Percentiles rank a stretch among this genome's conserved stretches.
Evolutionary conservation across 75 land plant species (phyloP).

Genomic region (Cunninghamia lanceolata): DNA sequence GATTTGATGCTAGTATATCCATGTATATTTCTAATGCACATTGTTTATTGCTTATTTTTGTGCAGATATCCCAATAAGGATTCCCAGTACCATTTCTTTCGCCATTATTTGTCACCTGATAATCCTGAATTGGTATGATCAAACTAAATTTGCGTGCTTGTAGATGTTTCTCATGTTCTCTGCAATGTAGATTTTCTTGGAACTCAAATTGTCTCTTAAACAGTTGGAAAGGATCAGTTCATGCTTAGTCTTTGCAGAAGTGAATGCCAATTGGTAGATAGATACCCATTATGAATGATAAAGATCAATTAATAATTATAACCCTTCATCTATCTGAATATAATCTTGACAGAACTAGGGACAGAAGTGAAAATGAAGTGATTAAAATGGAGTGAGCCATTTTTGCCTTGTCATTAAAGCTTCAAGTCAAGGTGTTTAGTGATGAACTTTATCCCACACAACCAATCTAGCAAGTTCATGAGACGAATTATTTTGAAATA

Average conservation of each 20-base stretch:
- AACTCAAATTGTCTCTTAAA: not conserved
- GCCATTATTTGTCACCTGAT: slow-evolving; percentile 78
- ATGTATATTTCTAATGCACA: not conserved
- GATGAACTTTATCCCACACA: too few species aligned
- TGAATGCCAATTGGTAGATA: not conserved
- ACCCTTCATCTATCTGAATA: not conserved
- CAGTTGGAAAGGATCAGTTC: not conserved
- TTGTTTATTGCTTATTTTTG: not conserved
- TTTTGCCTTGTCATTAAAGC: too few species aligned
- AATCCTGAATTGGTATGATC: slow-evolving; percentile 62
- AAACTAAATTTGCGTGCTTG: not conserved
- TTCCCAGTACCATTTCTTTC: slow-evolving; percentile 88
- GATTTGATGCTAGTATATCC: slow-evolving; percentile 5
- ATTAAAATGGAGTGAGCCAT: too few species aligned
- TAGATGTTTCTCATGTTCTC: not conserved
- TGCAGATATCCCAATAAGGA: slow-evolving; percentile 88
- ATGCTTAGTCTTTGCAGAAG: not conserved
- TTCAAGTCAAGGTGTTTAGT: too few species aligned
- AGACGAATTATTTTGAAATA: too few species aligned
- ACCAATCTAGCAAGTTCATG: too few species aligned
- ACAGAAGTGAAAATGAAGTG: not conserved
- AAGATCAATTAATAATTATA: not conserved
- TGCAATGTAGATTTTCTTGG: not conserved
- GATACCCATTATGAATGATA: not conserved
- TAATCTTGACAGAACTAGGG: not conserved